A percentile compares a stretch with the other conserved stretches of the same genome.
These are phyloP conservation scores for Spencermartinsiella europaea DNA, from an alignment of 805 yeast species.

Conservation along the genomic window DNA sequence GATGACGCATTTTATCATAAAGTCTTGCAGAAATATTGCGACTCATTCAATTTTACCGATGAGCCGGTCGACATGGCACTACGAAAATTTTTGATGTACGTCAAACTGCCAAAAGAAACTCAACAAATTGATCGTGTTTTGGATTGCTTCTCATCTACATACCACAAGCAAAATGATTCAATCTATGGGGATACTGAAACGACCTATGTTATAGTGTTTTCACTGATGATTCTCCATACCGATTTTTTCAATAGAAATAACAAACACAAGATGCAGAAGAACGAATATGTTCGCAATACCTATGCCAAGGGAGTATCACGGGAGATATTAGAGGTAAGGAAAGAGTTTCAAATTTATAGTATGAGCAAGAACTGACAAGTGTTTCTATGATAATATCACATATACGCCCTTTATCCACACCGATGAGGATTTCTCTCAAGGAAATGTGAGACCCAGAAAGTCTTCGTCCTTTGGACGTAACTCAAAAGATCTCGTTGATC, in stretches of 20 bases:
- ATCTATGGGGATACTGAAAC: conserved; percentile 43
- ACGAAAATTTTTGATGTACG: conserved; percentile 51
- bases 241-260: conserved; percentile 66
- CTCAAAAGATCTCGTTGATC: conserved; percentile 31
- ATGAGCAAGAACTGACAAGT: conserved; percentile 22
- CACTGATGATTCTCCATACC: conserved; percentile 67
- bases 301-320: conserved; percentile 32
- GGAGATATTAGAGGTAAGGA: conserved; percentile 29
- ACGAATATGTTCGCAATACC: conserved; percentile 52
- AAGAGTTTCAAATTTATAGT: conserved; percentile 35
- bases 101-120: conserved; percentile 63
- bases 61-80: conserved; percentile 65
- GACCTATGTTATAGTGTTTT: conserved; percentile 58
- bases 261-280: conserved; percentile 59
- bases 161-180: conserved; percentile 40
- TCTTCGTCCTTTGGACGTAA: conserved; percentile 21
- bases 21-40: conserved; percentile 29
- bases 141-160: conserved; percentile 50
- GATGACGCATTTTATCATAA: conserved; percentile 28
- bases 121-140: conserved; percentile 72
- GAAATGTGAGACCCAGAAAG: conserved; percentile 25
- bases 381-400: conserved; percentile 64
- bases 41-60: conserved; percentile 42
- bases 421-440: conserved; percentile 30
- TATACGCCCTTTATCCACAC: conserved; percentile 50